Conservation (phyloP, 768 basidiomycete species). For the Boletus insuetus region DNA sequence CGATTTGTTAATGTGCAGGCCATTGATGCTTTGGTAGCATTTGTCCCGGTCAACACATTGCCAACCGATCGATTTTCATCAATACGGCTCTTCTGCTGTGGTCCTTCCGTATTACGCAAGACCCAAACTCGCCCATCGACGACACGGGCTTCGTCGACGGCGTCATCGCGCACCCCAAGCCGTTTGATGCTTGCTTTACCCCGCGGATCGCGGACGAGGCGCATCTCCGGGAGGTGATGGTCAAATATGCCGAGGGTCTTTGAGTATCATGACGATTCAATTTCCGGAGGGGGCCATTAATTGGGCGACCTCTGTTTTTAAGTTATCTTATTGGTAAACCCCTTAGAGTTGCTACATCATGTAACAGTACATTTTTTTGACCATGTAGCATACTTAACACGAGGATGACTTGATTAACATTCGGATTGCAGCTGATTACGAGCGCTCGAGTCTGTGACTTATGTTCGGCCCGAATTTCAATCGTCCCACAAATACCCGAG, state of each 20-base stretch:
- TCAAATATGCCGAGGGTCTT: slow-evolving; percentile 19
- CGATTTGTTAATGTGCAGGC: not conserved
- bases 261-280: not conserved
- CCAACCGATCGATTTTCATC: slow-evolving; percentile 58
- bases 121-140: slow-evolving; percentile 56
- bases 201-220: slow-evolving; percentile 38
- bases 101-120: slow-evolving; percentile 57
- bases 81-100: slow-evolving; percentile 63
- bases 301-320: too few species aligned
- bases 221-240: slow-evolving; percentile 27
- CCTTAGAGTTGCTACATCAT: too few species aligned
- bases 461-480: too few species aligned
- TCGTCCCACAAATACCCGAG: not conserved
- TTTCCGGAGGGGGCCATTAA: not conserved
- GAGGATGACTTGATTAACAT: too few species aligned
- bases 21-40: slow-evolving; percentile 36
- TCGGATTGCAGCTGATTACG: too few species aligned
- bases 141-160: slow-evolving; percentile 59
- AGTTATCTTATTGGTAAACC: too few species aligned
- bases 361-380: too few species aligned
- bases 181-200: slow-evolving; percentile 57
- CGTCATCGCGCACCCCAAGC: slow-evolving; percentile 61
- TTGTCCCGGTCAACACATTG: slow-evolving; percentile 66
- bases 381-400: too few species aligned
- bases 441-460: too few species aligned